Evolutionary conservation across 2,329 filamentous ascomycete species (phyloP).

Genomic region (Rosellinia necatrix): DNA sequence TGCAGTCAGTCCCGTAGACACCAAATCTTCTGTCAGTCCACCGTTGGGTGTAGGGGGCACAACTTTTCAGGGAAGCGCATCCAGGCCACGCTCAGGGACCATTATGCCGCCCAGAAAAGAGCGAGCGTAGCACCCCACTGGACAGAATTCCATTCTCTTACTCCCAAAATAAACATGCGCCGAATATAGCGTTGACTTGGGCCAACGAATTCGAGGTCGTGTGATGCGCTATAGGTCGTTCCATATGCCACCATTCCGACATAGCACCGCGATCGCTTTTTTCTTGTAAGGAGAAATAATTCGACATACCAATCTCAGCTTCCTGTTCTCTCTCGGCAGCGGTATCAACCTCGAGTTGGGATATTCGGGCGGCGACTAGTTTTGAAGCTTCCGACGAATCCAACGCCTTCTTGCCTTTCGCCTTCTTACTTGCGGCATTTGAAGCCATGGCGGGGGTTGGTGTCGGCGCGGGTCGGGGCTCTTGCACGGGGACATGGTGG

Average conservation of each 20-base stretch:
- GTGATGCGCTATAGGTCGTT: background rate
- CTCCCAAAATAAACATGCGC: too few relatives aligned
- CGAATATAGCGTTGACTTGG: background rate
- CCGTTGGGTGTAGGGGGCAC: too few relatives aligned
- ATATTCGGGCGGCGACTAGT: constrained; percentile 89
- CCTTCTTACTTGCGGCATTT: constrained; percentile 69
- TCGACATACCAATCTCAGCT: constrained; percentile 79
- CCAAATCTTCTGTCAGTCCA: background rate
- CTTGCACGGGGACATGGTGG: constrained; percentile 47
- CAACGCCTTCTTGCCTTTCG: constrained; percentile 80
- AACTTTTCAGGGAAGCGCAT: too few relatives aligned
- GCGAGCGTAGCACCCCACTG: too few relatives aligned
- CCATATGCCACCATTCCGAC: background rate
- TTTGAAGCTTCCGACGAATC: constrained; percentile 91
- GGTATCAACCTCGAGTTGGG: constrained; percentile 90
- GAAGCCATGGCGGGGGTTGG: constrained; percentile 53
- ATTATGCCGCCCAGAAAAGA: too few relatives aligned
- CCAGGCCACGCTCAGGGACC: background rate
- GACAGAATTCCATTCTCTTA: too few relatives aligned
- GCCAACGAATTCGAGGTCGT: background rate
- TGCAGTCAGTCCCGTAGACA: background rate
- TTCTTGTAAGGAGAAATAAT: constrained; percentile 1
- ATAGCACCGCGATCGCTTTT: background rate
- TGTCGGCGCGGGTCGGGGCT: constrained; percentile 48
- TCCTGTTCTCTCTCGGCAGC: constrained; percentile 95